Percentiles rank a stretch among this genome's conserved stretches.
These are phyloP conservation scores for Avena sativa DNA, from an alignment of 176 grass and related monocot genomes.

Conservation along the genomic window DNA sequence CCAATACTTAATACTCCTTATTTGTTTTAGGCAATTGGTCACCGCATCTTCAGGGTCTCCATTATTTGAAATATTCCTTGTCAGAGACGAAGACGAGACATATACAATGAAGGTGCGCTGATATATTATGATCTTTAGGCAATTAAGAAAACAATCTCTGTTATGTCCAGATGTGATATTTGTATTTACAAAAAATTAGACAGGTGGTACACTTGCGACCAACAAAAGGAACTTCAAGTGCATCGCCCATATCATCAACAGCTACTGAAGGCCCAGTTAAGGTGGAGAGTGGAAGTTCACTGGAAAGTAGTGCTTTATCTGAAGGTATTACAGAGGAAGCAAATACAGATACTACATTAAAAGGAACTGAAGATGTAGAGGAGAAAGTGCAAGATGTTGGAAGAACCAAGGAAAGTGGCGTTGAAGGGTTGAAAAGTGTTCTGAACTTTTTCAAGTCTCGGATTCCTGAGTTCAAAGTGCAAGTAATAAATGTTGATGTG, in stretches of 20 bases:
- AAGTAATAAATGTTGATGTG: constrained; percentile 60
- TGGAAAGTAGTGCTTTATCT: constrained; percentile 39
- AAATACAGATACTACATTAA: constrained; percentile 43
- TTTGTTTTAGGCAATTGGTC: constrained; percentile 68
- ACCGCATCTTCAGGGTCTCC: constrained; percentile 80
- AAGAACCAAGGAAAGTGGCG: constrained; percentile 57
- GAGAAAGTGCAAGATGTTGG: constrained; percentile 51
- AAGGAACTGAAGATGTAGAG: constrained; percentile 44
- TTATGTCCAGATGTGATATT: constrained; percentile 47
- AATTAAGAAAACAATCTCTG: constrained; percentile 8
- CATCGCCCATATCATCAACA: constrained; percentile 43
- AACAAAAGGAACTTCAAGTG: constrained; percentile 61
- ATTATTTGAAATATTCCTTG: constrained; percentile 88
- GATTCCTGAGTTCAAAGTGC: constrained; percentile 84
- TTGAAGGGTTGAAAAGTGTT: constrained; percentile 67
- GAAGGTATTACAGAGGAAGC: constrained; percentile 40
- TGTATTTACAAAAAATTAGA: constrained; percentile 64
- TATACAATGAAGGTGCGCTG: constrained; percentile 82
- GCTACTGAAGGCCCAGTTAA: constrained; percentile 49
- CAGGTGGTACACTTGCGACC: constrained; percentile 83
- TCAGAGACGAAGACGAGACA: constrained; percentile 68
- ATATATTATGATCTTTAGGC: constrained; percentile 32
- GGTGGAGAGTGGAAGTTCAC: constrained; percentile 42
- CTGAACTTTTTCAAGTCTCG: constrained; percentile 78
- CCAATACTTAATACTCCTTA: constrained; percentile 32